These are phyloP conservation scores for Trichomonascaceae sp. DNA, from an alignment of 1,139 yeast species.

Conservation along the genomic window DNA sequence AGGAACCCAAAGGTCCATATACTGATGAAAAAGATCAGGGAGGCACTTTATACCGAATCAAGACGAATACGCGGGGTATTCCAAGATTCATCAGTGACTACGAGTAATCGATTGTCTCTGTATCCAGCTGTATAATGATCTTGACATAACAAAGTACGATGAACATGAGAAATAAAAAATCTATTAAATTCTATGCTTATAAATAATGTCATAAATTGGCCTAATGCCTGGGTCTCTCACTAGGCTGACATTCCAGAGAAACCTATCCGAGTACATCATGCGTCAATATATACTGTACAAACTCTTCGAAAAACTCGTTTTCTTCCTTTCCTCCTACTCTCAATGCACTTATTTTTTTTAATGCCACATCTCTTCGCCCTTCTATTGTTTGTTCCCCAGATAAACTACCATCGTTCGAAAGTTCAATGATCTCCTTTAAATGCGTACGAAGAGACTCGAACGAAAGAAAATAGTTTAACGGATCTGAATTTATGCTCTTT, in stretches of 20 bases:
- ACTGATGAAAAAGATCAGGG: constrained; percentile 45
- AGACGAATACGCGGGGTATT: constrained; percentile 16
- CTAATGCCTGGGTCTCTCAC: no score
- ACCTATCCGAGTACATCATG: background rate
- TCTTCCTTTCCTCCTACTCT: constrained; percentile 59
- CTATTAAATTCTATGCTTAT: background rate
- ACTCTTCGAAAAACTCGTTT: constrained; percentile 62
- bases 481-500: background rate
- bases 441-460: constrained; percentile 43
- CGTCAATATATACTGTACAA: constrained; percentile 24
- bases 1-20: constrained; percentile 25
- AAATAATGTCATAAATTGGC: background rate
- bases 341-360: constrained; percentile 53
- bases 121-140: background rate
- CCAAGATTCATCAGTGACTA: constrained; percentile 2
- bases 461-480: constrained; percentile 1
- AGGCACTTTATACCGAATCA: constrained; percentile 43
- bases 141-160: background rate
- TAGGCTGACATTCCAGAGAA: no score
- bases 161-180: background rate
- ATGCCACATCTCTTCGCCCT: constrained; percentile 52
- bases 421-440: constrained; percentile 41
- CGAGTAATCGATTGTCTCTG: background rate
- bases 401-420: constrained; percentile 41
- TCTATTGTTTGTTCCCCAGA: constrained; percentile 42